Conservation (phyloP, 148 eudicot genomes). For the Fallopia convolvulus region DNA sequence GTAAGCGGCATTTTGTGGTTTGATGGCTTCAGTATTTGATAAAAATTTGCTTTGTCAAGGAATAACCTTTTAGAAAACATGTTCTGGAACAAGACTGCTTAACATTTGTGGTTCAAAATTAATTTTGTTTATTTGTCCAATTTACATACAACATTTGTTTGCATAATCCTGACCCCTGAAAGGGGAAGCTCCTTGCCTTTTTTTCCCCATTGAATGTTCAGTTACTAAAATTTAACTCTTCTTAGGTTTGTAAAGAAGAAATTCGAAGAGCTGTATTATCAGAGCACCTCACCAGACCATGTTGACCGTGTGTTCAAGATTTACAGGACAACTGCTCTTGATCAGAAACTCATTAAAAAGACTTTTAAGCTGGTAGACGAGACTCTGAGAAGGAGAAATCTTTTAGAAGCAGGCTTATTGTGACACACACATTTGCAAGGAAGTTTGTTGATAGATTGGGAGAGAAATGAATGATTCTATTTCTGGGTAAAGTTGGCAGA, state of each 20-base stretch:
- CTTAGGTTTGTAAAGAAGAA: slow-evolving; percentile 90
- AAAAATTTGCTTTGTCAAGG: not conserved
- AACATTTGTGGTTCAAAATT: too few species aligned
- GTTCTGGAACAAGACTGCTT: too few species aligned
- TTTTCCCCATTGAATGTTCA: not conserved
- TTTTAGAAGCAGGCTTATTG: slow-evolving; percentile 86
- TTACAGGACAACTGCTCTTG: slow-evolving; percentile 92
- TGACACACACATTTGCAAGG: slow-evolving; percentile 22
- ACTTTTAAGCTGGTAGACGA: slow-evolving; percentile 93
- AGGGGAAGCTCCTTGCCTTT: not conserved
- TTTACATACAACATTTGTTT: not conserved
- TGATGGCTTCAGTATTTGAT: not conserved
- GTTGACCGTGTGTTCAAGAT: slow-evolving; percentile 93
- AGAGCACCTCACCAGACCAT: slow-evolving; percentile 76
- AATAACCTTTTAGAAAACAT: not conserved
- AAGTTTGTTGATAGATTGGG: slow-evolving; percentile 18
- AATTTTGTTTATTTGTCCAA: too few species aligned
- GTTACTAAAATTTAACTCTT: not conserved
- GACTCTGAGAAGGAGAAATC: slow-evolving; percentile 91
- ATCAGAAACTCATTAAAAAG: slow-evolving; percentile 93
- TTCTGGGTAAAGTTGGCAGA: slow-evolving; percentile 8
- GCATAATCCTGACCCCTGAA: not conserved
- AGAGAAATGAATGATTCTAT: not conserved
- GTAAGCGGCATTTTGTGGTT: slow-evolving; percentile 35
- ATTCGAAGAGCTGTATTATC: slow-evolving; percentile 93